These are phyloP conservation scores for Pyracantha coccinea DNA, from an alignment of 331 rosid genomes.

Conservation along the genomic window DNA sequence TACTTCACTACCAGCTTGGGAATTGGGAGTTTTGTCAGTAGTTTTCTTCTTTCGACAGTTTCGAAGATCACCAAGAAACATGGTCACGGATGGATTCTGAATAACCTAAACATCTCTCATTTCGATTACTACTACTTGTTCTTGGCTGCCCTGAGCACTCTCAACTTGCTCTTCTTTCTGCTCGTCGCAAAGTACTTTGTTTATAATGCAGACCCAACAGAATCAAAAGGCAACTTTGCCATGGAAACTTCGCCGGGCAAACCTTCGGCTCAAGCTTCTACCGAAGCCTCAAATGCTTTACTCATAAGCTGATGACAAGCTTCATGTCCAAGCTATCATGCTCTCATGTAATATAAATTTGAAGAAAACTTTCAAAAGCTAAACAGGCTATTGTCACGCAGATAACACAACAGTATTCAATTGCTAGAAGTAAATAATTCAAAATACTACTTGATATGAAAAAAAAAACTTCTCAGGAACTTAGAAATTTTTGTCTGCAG, in stretches of 20 bases:
- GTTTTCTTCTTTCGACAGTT: conserved; percentile 45
- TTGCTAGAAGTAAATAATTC: too few species aligned
- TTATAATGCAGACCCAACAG: conserved; percentile 39
- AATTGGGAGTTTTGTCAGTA: conserved; percentile 49
- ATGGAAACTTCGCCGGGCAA: conserved; percentile 2
- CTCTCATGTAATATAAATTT: neutral
- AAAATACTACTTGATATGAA: neutral
- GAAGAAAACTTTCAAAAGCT: neutral
- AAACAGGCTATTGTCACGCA: neutral
- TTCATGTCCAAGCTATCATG: neutral
- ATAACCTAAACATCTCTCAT: conserved; percentile 62
- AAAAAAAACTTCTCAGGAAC: neutral
- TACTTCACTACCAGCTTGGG: conserved; percentile 64
- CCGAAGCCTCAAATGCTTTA: conserved; percentile 3
- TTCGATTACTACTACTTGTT: conserved; percentile 62
- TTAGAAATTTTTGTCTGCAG: neutral
- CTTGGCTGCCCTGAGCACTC: conserved; percentile 40
- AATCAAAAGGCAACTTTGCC: conserved; percentile 15
- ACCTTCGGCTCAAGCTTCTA: conserved; percentile 5
- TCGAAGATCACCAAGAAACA: conserved; percentile 27
- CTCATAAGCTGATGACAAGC: conserved; percentile 3
- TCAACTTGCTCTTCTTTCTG: conserved; percentile 61
- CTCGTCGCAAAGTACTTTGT: conserved; percentile 48
- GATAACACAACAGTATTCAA: neutral
- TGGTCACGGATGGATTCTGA: conserved; percentile 53